Base-by-base conservation (phyloP, 305 asterid species). In the Stenogyne calaminthoides region DNA sequence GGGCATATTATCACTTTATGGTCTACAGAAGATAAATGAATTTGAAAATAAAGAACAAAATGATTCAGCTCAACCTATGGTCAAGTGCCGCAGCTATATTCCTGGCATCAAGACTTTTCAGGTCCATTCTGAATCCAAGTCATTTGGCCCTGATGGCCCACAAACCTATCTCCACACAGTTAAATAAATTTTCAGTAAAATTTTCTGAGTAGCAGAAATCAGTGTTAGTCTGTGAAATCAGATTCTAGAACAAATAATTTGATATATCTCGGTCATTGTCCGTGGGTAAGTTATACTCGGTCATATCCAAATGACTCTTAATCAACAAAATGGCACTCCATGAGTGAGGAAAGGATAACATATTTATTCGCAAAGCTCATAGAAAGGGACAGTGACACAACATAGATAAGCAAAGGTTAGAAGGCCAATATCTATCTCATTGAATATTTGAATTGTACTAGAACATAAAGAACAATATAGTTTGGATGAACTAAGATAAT, bases 121-220 rank as follows among this genome's bases (percentile, higher is more conserved):
- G 98, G 97, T 66, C 97, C 96, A 71, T 83, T 71, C 70, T 96
- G 91, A 81, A 91, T 91, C 98, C 98, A 94, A 76, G 81, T 78
- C 98, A 91, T 91, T 82, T 88, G 96, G 73, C 97, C 97, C 14
- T n/a, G 97, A 91, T 70, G 97, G 98, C 67, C 98, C 97, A 69
- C 87, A 81, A 76, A 94, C 97, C 97, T 93, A 81, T 68, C 67
- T 60, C 83, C 71, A 69, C 34, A 19, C 70, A 82, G 64, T 57
- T 65, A 68, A 63, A 59, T 25, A 56, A 58, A 37, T 14, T 62
- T 66, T 73, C 51, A 78, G 73, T 22, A 63, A 78, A 67, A 70
- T n/a, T 54, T 47, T 12, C 51, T 34, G 29, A 69, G 67, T 25
- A 67, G 70, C 18, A 74, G 57, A 61, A 49, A 40, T 6, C 64